A percentile compares a stretch with the other conserved stretches of the same genome.
These are phyloP conservation scores for Talaromyces adpressus DNA, from an alignment of 495 filamentous ascomycete species.

Conservation along the genomic window DNA sequence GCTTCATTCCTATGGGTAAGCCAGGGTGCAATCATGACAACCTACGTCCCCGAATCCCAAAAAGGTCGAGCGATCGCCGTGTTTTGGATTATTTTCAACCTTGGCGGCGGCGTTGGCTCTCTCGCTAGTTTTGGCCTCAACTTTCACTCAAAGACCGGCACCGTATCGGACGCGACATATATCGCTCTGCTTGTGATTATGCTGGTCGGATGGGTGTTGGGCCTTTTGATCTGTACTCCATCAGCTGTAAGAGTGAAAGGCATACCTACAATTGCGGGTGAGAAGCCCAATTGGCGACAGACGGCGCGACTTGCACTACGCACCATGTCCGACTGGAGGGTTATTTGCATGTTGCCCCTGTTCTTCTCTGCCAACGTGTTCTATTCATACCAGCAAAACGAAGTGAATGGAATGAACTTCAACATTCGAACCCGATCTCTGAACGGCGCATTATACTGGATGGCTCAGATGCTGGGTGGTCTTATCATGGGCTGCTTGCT, in stretches of 20 bases:
- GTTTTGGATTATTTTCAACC: conserved; percentile 52
- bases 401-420: conserved; percentile 43
- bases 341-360: conserved; percentile 42
- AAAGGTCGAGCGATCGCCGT: conserved; percentile 44
- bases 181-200: conserved; percentile 43
- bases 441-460: conserved; percentile 47
- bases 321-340: conserved; percentile 30
- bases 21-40: conserved; percentile 51
- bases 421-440: conserved; percentile 41
- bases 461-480: conserved; percentile 46
- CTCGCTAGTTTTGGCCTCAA: conserved; percentile 44
- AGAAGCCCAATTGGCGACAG: conserved; percentile 26
- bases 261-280: conserved; percentile 16
- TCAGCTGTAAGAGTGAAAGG: conserved; percentile 58
- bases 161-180: conserved; percentile 40
- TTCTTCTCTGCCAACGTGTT: conserved; percentile 69
- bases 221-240: conserved; percentile 46
- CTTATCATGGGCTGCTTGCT: conserved; percentile 42
- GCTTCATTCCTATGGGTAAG: conserved; percentile 47
- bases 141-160: conserved; percentile 35
- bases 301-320: conserved; percentile 50
- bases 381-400: conserved; percentile 66
- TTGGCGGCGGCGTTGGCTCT: conserved; percentile 43
- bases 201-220: conserved; percentile 36
- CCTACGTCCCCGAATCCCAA: conserved; percentile 40